Evolutionary conservation across 2,329 filamentous ascomycete species (phyloP), one percentile per base, ranked within the genome.

Genomic region (Gnomoniopsis sp.): DNA sequence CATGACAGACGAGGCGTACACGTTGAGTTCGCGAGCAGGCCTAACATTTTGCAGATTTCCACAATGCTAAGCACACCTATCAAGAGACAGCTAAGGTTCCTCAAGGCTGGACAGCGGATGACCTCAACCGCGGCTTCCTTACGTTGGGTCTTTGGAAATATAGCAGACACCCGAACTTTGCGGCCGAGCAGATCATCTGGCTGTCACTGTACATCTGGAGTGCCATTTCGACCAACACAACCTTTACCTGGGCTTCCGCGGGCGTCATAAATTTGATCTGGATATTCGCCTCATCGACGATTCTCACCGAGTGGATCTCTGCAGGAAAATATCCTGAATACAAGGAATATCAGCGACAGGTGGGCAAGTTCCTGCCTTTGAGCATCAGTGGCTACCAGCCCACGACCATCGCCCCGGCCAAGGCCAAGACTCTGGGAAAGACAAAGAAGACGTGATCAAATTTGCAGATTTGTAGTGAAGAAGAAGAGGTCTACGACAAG

Each of bases 91-190:
- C 86, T 51, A 89, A 89, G 70, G 80, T 93, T 3, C 85, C 90
- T 0, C 72, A 75, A 6, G 81, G 75, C 22, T 92, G 82, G 72
- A 81, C 79, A 0, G 85, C 88, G 65, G 85, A 85, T 61, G 91
- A 96, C 55, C 83, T 99, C 26, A 91, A 97, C 64, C 89, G 93
- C 41, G 95, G 95, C 46, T 99, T 99, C 75, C 81, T 90, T 64
- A 88, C 90, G 10, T 85, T 81, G 4, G 95, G 95, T 0, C 79
- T 99, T 8, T 99, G 90, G 88, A 88, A 87, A 0, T 92, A 88
- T 77, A 93, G 89, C 66, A 84, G 95, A 49, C 96, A 99, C 72
- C 95, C 95, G 50, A 99, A 99, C 73, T 99, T 98, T 69, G 86
- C 90, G 6, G 91, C 90, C 6, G 95, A 99, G 75, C 95, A 98